Evolutionary conservation across 129 eudicot genomes (phyloP).

Genomic region (Logfia minima): DNA sequence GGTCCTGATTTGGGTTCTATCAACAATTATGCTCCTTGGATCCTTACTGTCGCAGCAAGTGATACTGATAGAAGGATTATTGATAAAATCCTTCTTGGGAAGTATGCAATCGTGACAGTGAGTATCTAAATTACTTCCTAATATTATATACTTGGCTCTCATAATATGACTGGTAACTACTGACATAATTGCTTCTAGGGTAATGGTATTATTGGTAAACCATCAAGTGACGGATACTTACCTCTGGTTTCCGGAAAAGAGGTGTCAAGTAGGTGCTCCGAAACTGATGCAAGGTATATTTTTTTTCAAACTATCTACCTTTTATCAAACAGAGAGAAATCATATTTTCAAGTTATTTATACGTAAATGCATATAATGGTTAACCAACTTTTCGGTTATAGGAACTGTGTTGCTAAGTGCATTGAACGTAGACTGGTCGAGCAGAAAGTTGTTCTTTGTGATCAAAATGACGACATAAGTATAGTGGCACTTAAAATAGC

Average conservation of each 20-base stretch:
- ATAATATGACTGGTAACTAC: neutral
- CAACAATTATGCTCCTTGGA: conserved; percentile 29
- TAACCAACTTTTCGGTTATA: neutral
- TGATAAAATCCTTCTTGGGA: conserved; percentile 8
- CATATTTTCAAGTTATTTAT: neutral
- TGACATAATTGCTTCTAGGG: conserved; percentile 27
- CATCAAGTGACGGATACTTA: conserved; percentile 17
- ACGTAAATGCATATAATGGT: neutral
- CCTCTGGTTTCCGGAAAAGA: conserved; percentile 46
- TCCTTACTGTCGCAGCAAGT: conserved; percentile 29
- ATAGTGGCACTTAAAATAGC: too few relatives aligned
- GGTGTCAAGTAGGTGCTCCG: conserved; percentile 26
- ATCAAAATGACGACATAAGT: neutral
- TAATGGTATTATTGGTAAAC: conserved; percentile 36
- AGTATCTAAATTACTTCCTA: neutral
- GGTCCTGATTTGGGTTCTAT: neutral
- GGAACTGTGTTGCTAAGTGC: conserved; percentile 25
- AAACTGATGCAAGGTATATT: conserved; percentile 25
- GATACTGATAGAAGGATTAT: conserved; percentile 15
- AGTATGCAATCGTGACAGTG: neutral
- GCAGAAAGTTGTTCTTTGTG: conserved; percentile 49
- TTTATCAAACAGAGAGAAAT: too few relatives aligned
- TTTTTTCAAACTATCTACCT: neutral
- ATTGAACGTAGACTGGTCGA: conserved; percentile 31
- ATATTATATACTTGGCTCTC: neutral